phyloP scores from a whole-genome alignment of 805 yeast species.

The Nakazawaea pomicola region DNA sequence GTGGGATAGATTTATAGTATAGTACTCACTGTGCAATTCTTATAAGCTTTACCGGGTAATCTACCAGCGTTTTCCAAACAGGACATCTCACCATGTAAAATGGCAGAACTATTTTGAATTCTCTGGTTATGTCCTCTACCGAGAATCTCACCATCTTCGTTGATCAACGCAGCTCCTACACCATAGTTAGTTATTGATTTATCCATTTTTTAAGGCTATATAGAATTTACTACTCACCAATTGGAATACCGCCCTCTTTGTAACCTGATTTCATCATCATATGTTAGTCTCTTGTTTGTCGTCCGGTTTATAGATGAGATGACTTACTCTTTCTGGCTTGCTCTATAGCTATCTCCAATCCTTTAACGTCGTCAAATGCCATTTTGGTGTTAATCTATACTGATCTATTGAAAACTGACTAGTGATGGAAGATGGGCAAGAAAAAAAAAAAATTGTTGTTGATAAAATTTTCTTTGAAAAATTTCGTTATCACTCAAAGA shows the following conservation, averaged over 20 bases:
- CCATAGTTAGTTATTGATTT: no score
- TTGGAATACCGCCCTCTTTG: constrained; percentile 88
- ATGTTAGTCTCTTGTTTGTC: no score
- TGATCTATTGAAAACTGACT: no score
- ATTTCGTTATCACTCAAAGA: no score
- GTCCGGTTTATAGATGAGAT: no score
- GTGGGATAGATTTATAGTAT: neutral
- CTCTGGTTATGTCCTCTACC: constrained; percentile 92
- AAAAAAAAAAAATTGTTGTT: no score
- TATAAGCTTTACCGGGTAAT: constrained; percentile 71
- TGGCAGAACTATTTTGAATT: constrained; percentile 78
- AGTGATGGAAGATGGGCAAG: no score
- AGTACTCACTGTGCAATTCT: constrained; percentile 60
- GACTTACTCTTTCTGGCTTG: constrained; percentile 58
- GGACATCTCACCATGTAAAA: constrained; percentile 88
- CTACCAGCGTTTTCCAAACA: constrained; percentile 90
- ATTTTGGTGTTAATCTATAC: no score
- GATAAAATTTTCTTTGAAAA: no score
- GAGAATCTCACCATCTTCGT: constrained; percentile 71
- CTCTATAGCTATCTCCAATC: constrained; percentile 65
- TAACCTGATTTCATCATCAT: no score
- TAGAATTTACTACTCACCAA: constrained; percentile 51
- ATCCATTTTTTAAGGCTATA: no score
- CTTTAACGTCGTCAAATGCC: constrained; percentile 59
- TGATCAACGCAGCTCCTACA: constrained; percentile 70